Evolutionary conservation across 768 basidiomycete species (phyloP).

Genomic region (Grammothele lineata): DNA sequence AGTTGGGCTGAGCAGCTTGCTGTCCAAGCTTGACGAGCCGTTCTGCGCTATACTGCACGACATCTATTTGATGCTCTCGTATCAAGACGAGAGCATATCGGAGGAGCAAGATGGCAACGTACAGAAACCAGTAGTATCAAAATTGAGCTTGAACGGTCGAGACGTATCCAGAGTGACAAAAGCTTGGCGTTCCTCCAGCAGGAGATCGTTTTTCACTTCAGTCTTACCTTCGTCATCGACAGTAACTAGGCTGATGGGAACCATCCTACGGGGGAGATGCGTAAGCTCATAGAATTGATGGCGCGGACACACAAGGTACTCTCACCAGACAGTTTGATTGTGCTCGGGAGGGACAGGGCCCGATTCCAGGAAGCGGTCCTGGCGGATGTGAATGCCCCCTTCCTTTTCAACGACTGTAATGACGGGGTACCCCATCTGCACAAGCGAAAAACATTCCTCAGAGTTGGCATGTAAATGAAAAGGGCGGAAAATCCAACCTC

Average conservation of each 20-base stretch:
- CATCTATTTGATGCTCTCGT: too few relatives aligned
- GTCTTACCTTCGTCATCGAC: constrained; percentile 55
- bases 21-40: constrained; percentile 72
- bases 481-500: too few relatives aligned
- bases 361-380: constrained; percentile 92
- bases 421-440: constrained; percentile 79
- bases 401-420: constrained; percentile 76
- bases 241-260: constrained; percentile 74
- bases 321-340: constrained; percentile 83
- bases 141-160: constrained; percentile 86
- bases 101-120: constrained; percentile 11
- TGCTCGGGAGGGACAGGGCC: constrained; percentile 76
- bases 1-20: constrained; percentile 66
- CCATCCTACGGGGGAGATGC: constrained; percentile 46
- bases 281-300: background rate
- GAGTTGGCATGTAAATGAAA: too few relatives aligned
- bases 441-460: too few relatives aligned
- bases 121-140: constrained; percentile 88
- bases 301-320: background rate
- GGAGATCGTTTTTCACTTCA: constrained; percentile 51
- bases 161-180: constrained; percentile 68
- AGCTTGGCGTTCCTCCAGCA: constrained; percentile 68
- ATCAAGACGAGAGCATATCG: too few relatives aligned
- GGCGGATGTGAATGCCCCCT: constrained; percentile 71
- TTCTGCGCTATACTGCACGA: constrained; percentile 82